phyloP scores from a whole-genome alignment of 2,329 filamentous ascomycete genomes.

The Fusarium sp. region DNA sequence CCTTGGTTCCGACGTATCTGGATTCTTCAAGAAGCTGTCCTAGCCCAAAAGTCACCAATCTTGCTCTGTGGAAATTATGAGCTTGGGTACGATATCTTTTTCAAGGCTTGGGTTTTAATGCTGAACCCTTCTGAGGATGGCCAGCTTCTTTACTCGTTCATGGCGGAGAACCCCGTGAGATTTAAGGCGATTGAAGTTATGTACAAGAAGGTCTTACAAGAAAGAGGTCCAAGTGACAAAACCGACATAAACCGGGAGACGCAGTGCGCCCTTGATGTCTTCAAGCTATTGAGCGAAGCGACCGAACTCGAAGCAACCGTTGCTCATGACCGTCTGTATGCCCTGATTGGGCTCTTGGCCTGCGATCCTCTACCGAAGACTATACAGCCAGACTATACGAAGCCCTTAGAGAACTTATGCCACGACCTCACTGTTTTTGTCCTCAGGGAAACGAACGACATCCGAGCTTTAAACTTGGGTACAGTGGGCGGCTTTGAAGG shows the following conservation, averaged over 20 bases:
- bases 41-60: not conserved
- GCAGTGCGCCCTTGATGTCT: slow-evolving; percentile 1
- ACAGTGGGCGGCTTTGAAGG: rapidly evolving
- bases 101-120: slow-evolving; percentile 18
- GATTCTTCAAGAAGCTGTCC: slow-evolving; percentile 27
- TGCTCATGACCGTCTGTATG: slow-evolving; percentile 23
- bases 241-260: not conserved
- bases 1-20: slow-evolving; percentile 28
- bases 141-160: slow-evolving; percentile 10
- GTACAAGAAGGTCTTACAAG: not conserved
- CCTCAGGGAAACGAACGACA: not conserved
- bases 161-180: not conserved
- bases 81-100: slow-evolving; percentile 11
- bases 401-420: not conserved
- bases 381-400: not conserved
- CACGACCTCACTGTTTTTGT: not conserved
- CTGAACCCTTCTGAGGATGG: slow-evolving; percentile 4
- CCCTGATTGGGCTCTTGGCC: slow-evolving; percentile 2
- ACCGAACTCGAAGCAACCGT: slow-evolving; percentile 23
- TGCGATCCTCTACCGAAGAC: slow-evolving; percentile 1
- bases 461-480: slow-evolving; percentile 4
- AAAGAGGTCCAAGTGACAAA: rapidly evolving
- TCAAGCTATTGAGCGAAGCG: slow-evolving; percentile 2
- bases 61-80: not conserved
- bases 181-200: slow-evolving; percentile 8